These are phyloP conservation scores for Elsinoe fawcettii DNA, from an alignment of 2,329 filamentous ascomycete genomes.

Conservation along the genomic window DNA sequence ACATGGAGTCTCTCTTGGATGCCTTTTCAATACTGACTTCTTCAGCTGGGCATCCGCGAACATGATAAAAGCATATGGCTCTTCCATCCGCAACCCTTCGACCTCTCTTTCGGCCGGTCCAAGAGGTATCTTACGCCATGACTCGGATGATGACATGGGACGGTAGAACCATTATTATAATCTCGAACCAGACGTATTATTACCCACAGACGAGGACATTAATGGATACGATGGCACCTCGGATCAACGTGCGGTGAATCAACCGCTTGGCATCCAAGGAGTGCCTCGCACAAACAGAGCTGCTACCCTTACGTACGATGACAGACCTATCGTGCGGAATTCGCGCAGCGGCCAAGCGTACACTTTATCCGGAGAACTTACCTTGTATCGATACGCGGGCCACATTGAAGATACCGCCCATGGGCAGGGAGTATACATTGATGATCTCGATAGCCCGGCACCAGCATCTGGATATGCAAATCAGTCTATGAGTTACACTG, in stretches of 20 bases:
- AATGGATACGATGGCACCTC: slow-evolving; percentile 4
- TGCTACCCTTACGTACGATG: neutral
- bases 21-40: neutral
- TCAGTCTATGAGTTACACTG: neutral
- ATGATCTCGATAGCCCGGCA: neutral
- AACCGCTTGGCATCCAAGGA: neutral
- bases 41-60: slow-evolving; percentile 11
- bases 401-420: neutral
- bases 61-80: neutral
- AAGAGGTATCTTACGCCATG: neutral
- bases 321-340: neutral
- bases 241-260: neutral
- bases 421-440: neutral
- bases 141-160: slow-evolving; percentile 3
- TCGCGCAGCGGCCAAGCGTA: neutral
- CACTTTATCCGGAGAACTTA: neutral
- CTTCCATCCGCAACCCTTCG: neutral
- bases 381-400: neutral
- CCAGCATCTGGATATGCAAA: neutral
- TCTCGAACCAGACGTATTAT: neutral
- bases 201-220: neutral
- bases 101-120: neutral
- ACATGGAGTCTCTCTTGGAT: slow-evolving; percentile 19
- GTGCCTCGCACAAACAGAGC: neutral
- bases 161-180: neutral